Evolutionary conservation across 2,329 filamentous ascomycete genomes (phyloP), one percentile per base, ranked within the genome.

Genomic region (Cladosporium sp.): DNA sequence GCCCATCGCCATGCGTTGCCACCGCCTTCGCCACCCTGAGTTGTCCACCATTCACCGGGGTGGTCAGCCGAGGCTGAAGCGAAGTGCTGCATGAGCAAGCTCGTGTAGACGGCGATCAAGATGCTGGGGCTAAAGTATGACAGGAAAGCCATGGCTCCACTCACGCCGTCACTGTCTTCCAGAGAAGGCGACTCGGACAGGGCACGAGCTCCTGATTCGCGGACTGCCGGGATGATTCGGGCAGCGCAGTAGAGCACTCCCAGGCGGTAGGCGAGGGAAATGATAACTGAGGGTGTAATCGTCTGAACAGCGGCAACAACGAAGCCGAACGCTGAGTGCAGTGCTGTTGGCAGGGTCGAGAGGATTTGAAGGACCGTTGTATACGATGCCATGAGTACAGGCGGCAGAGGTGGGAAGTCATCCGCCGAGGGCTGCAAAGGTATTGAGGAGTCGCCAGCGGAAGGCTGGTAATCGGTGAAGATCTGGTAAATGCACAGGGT

Each of bases 401-500:
- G 95, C 16, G 95, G 95, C 51, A 99, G 84, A n/a, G 95, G 95
- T 46, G 95, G 95, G 67, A 98, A 95, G 28, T 96, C 93, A n/a
- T 91, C 88, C 67, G 96, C 90, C 16, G 86, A 75, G 16, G 84
- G 80, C 18, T 80, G 79, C 56, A 84, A 84, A 4, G 83, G 79
- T 18, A 78, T 77, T 18, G 78, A 76, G 32, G 87, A 84, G 34
- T 84, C 81, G 30, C 85, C 82, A 16, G 78, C 34, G 5, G 91
- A 93, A 3, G 95, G 93, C 71, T 94, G 88, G 79, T 98, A 98
- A 79, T 99, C 95, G 73, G 95, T 99, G 79, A 98, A 98, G 78
- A 98, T 98, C 79, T 99, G 95, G 81, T 98, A 99, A 75, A 98
- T 91, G 82, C 94, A 98, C 68, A 99, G 89, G n/a, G 97, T 95